phyloP scores from a whole-genome alignment of 2,329 filamentous ascomycete species.

The Epichloe sp. region DNA sequence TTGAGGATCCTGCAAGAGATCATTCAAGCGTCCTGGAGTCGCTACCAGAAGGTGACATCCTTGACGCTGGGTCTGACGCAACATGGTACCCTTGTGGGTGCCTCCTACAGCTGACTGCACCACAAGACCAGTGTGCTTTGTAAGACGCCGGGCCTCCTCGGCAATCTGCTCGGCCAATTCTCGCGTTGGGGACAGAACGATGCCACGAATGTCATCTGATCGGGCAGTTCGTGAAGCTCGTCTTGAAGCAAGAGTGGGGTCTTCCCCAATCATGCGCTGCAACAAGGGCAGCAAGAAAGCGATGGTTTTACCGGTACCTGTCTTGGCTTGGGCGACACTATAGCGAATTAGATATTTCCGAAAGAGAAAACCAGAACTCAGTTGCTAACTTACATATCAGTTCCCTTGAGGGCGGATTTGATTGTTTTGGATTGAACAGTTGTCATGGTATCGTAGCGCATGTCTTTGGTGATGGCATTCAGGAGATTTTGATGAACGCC shows the following conservation, averaged over 20 bases:
- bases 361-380: not conserved
- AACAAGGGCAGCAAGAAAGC: conserved; percentile 82
- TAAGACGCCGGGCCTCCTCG: conserved; percentile 61
- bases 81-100: conserved; percentile 59
- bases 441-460: conserved; percentile 79
- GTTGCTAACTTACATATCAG: conserved; percentile 56
- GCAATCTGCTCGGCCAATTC: conserved; percentile 74
- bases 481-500: conserved; percentile 54
- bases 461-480: conserved; percentile 51
- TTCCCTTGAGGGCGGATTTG: conserved; percentile 62
- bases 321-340: conserved; percentile 87
- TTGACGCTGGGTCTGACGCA: conserved; percentile 52
- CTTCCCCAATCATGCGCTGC: conserved; percentile 58
- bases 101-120: conserved; percentile 79
- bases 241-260: conserved; percentile 45
- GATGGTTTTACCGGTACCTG: conserved; percentile 91
- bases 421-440: conserved; percentile 83
- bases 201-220: conserved; percentile 50
- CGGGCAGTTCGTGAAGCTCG: conserved; percentile 21
- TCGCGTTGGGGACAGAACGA: conserved; percentile 67
- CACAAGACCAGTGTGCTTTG: conserved; percentile 49
- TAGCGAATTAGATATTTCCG: conserved; percentile 10
- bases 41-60: conserved; percentile 86
- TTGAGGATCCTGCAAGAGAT: conserved; percentile 57
- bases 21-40: conserved; percentile 77